These are phyloP conservation scores for Ogataea zsoltii DNA, from an alignment of 805 yeast species.

Conservation along the genomic window DNA sequence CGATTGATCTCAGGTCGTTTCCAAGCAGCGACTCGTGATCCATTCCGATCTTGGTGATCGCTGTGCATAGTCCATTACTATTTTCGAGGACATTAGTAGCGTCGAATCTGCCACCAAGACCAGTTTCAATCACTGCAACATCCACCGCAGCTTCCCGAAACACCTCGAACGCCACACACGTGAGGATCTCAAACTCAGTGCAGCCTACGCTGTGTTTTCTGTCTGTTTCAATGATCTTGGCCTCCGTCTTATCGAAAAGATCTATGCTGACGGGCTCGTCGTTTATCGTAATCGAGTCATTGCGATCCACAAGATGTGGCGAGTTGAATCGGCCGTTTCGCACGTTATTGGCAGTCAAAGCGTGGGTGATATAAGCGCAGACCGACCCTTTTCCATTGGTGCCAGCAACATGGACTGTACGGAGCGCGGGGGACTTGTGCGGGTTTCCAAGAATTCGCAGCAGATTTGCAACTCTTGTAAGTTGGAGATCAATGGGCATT, in stretches of 20 bases:
- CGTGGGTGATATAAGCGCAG: slow-evolving; percentile 74
- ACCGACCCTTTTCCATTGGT: slow-evolving; percentile 97
- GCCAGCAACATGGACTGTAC: slow-evolving; percentile 90
- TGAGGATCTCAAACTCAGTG: slow-evolving; percentile 84
- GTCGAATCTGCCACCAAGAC: slow-evolving; percentile 87
- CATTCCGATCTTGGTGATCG: slow-evolving; percentile 79
- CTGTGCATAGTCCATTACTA: slow-evolving; percentile 53
- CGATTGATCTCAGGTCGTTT: slow-evolving; percentile 60
- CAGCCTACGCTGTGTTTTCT: slow-evolving; percentile 51
- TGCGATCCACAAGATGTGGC: slow-evolving; percentile 74
- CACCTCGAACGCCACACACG: slow-evolving; percentile 81
- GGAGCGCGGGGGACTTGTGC: slow-evolving; percentile 47
- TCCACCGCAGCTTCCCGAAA: slow-evolving; percentile 62
- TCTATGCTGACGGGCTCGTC: slow-evolving; percentile 51
- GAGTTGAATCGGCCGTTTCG: slow-evolving; percentile 81
- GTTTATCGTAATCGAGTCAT: slow-evolving; percentile 75
- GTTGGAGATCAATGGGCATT: slow-evolving; percentile 50
- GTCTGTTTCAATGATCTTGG: slow-evolving; percentile 44
- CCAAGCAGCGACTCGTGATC: slow-evolving; percentile 87
- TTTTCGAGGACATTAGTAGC: slow-evolving; percentile 75
- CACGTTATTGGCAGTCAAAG: slow-evolving; percentile 49
- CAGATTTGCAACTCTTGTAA: slow-evolving; percentile 49
- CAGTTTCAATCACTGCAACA: slow-evolving; percentile 88
- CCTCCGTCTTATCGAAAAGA: slow-evolving; percentile 48
- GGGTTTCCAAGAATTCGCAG: slow-evolving; percentile 65